These are phyloP conservation scores for Tubosaeta sp. DNA, from an alignment of 768 basidiomycete species.

Conservation along the genomic window DNA sequence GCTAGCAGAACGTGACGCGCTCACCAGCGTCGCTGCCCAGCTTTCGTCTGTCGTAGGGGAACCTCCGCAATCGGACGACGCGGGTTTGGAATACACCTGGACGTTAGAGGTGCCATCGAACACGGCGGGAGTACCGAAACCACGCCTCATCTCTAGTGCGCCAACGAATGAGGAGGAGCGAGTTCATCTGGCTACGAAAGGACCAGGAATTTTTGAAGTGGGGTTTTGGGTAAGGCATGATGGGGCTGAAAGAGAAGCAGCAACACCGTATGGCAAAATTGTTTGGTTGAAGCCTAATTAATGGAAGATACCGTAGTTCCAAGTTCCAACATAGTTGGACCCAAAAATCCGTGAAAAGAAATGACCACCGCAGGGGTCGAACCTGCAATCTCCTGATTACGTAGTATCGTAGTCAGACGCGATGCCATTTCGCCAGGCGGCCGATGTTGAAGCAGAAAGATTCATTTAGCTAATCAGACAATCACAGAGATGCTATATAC, in stretches of 20 bases:
- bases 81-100: conserved; percentile 36
- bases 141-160: too few relatives aligned
- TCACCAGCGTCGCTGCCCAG: conserved; percentile 33
- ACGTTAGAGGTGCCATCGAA: conserved; percentile 31
- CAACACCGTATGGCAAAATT: conserved; percentile 50
- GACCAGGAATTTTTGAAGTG: conserved; percentile 49
- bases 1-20: conserved; percentile 29
- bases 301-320: too few relatives aligned
- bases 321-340: too few relatives aligned
- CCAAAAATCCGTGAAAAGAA: not conserved
- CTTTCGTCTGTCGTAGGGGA: conserved; percentile 48
- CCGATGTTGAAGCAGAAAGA: conserved; percentile 27
- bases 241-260: conserved; percentile 28
- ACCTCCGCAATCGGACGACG: conserved; percentile 27
- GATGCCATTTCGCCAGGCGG: conserved; percentile 93
- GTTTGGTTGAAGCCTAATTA: conserved; percentile 35
- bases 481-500: not conserved
- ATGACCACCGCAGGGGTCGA: conserved; percentile 61
- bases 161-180: too few relatives aligned
- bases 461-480: not conserved
- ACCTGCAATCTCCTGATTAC: conserved; percentile 90
- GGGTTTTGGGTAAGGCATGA: conserved; percentile 40
- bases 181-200: conserved; percentile 25
- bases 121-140: too few relatives aligned
- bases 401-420: conserved; percentile 78